These are phyloP conservation scores for Solanum gandarillasii DNA, from an alignment of 257 asterid genomes.

Conservation along the genomic window DNA sequence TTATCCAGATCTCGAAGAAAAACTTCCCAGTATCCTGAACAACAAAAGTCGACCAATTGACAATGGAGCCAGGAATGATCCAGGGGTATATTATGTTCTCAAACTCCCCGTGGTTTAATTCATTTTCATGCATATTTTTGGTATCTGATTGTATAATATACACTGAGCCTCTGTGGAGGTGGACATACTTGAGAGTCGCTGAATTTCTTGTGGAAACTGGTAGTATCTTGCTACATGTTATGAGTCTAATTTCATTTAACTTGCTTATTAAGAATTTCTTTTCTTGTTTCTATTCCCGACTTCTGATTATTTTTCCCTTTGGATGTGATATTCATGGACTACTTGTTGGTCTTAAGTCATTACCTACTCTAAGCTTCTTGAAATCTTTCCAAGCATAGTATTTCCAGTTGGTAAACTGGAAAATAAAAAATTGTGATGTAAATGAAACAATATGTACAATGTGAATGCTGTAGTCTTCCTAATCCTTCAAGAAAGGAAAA, in stretches of 20 bases:
- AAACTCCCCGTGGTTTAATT: not conserved
- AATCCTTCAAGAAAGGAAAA: not conserved
- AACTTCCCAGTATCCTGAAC: slow-evolving; percentile 12
- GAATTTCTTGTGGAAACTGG: not conserved
- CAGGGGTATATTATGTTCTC: slow-evolving; percentile 34
- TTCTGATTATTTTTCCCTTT: not conserved
- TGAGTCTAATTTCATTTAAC: not conserved
- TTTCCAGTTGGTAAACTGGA: not conserved
- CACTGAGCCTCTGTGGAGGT: not conserved
- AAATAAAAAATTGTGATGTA: not conserved
- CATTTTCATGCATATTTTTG: not conserved
- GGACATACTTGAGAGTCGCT: not conserved
- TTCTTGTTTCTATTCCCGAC: not conserved
- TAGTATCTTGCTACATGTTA: not conserved
- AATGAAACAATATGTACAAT: not conserved
- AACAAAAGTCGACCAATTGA: slow-evolving; percentile 6
- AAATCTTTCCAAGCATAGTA: not conserved
- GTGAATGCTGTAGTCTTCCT: not conserved
- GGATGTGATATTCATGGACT: not conserved
- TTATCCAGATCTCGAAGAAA: slow-evolving; percentile 66
- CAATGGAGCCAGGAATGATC: slow-evolving; percentile 17
- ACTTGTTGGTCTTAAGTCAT: not conserved
- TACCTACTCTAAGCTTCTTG: not conserved
- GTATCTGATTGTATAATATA: not conserved
- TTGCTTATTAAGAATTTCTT: not conserved